Evolutionary conservation across 2,329 filamentous ascomycete species (phyloP).

Genomic region (Blumeria hordei): DNA sequence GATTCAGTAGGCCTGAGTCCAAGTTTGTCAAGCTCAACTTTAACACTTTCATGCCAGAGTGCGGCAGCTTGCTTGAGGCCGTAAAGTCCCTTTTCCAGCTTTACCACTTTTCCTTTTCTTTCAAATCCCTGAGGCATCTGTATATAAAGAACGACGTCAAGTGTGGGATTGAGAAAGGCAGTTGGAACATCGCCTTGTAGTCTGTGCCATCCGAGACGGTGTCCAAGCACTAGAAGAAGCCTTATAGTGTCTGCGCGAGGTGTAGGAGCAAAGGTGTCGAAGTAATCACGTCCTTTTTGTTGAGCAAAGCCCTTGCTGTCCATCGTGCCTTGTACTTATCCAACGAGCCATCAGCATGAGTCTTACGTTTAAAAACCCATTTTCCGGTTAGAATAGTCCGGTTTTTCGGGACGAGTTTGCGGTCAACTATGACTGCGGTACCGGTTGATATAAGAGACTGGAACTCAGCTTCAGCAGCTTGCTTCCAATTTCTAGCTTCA

Average conservation of each 20-base stretch:
- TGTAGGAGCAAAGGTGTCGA: background rate
- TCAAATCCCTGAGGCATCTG: background rate
- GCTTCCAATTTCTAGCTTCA: background rate
- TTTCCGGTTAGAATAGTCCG: background rate
- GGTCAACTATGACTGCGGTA: background rate
- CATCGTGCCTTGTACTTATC: background rate
- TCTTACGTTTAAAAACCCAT: background rate
- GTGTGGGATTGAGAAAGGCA: background rate
- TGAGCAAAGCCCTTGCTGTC: background rate
- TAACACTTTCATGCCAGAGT: background rate
- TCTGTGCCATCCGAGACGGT: background rate
- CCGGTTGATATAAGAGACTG: background rate
- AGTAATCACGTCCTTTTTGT: background rate
- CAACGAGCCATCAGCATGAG: background rate
- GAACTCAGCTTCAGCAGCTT: background rate
- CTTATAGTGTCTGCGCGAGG: background rate
- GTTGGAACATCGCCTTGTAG: background rate
- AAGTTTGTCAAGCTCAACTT: background rate
- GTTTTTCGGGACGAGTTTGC: background rate
- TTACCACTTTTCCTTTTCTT: background rate
- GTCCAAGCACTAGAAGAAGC: background rate
- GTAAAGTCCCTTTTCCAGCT: background rate
- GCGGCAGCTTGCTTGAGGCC: background rate
- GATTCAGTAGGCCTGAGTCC: background rate
- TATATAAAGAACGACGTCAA: background rate